Percentiles rank a stretch among this genome's conserved stretches.
phyloP scores from a whole-genome alignment of 1,284 basidiomycete species.

The Cutaneotrichosporon mucoides region DNA sequence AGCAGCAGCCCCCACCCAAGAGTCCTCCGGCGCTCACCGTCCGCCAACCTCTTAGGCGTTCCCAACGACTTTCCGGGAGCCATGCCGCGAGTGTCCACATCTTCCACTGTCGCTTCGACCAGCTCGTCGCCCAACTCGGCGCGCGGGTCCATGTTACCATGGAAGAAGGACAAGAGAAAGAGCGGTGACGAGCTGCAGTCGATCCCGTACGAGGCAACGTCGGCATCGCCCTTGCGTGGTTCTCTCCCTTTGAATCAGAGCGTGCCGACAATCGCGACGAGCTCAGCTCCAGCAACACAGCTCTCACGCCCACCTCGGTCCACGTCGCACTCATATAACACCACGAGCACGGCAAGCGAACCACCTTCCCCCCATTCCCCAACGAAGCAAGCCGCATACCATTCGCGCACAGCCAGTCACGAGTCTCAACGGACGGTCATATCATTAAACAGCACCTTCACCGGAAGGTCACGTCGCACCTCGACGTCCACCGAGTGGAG shows the following conservation, averaged over 20 bases:
- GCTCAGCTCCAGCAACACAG: no score
- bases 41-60: constrained; percentile 1
- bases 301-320: no score
- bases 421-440: constrained; percentile 15
- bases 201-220: neutral
- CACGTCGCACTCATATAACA: no score
- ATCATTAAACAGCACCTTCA: constrained; percentile 16
- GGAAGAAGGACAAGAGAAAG: constrained; percentile 4
- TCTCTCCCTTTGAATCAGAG: neutral
- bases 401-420: neutral
- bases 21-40: constrained; percentile 1
- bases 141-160: neutral
- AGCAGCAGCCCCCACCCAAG: neutral
- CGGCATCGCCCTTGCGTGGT: neutral
- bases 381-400: neutral
- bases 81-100: neutral
- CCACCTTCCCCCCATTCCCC: neutral
- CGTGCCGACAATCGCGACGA: no score
- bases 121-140: neutral
- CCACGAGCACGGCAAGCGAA: neutral
- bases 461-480: constrained; percentile 5
- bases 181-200: neutral
- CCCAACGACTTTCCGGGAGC: neutral
- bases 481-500: constrained; percentile 11
- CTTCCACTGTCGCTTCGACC: neutral